Conservation (phyloP, 176 grass and related monocot species). For the Bolboschoenus planiculmis region DNA sequence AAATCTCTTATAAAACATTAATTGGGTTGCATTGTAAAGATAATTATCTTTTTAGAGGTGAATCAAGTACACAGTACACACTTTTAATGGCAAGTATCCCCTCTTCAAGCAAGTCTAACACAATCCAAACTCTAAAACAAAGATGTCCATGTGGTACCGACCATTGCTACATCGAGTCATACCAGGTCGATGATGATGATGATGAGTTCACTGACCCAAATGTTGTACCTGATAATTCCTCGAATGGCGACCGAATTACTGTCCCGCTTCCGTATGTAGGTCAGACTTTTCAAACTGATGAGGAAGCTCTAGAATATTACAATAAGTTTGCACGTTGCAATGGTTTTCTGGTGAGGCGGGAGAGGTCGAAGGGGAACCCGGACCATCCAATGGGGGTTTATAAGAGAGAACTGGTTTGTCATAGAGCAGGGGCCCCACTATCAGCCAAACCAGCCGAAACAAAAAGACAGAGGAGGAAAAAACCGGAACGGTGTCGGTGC, state of each 20-base stretch:
- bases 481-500: constrained; percentile 38
- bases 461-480: constrained; percentile 41
- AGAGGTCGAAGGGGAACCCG: constrained; percentile 46
- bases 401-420: constrained; percentile 49
- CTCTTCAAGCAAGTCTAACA: constrained; percentile 6
- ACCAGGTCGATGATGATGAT: constrained; percentile 27
- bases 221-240: constrained; percentile 8
- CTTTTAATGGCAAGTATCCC: neutral
- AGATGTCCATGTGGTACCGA: constrained; percentile 30
- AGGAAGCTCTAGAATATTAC: constrained; percentile 43
- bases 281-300: constrained; percentile 40
- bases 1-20: neutral
- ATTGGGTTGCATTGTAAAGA: neutral
- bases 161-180: constrained; percentile 24
- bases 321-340: constrained; percentile 36
- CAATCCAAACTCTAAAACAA: neutral
- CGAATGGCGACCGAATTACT: neutral
- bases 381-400: constrained; percentile 49
- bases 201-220: constrained; percentile 6
- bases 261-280: constrained; percentile 28
- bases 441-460: constrained; percentile 20
- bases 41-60: neutral
- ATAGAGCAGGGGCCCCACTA: constrained; percentile 33
- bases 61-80: neutral
- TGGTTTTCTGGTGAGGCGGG: constrained; percentile 39